Evolutionary conservation across 2,329 filamentous ascomycete genomes (phyloP), one percentile per base, ranked within the genome.

Genomic region (Fusarium scirpi): DNA sequence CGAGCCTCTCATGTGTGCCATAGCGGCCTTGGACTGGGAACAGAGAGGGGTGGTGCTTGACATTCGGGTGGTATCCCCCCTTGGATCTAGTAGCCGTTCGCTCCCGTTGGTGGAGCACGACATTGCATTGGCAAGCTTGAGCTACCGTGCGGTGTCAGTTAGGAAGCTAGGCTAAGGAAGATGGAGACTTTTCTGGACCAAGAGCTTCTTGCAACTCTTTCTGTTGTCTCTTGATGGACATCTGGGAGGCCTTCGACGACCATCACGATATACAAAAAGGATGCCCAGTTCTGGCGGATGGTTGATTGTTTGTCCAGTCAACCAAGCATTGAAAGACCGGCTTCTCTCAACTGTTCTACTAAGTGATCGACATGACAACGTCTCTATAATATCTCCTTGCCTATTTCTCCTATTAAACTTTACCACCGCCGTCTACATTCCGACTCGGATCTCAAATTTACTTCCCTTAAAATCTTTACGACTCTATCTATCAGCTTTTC

Each of bases 221-320:
- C 32, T 55, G 24, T 64, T 66, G 62, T 61, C 51, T 57, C 52
- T 72, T 54, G 44, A 65, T 62, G 59, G 71, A 67, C 51, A 30
- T 59, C 63, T 63, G 66, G 74, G 74, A 75, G 74, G 74, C 74
- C 73, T 75, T 76, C 73, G 66, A 67, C 62, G 29, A 60, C 55
- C 57, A 67, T 76, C 59, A 67, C 67, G 72, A 76, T 76, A 75
- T 76, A 76, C 74, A 76, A 75, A 76, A 76, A 74, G 74, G 71
- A 72, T 75, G 67, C 65, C 58, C 52, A 48, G 63, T 48, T 69
- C 71, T 46, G 48, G 51, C 45, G 22, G 48, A 70, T 65, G 63
- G 52, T 68, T 45, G 54, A 48, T 62, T 71, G 56, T 51, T 41
- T 61, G 71, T 46, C 56, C 68, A 56, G 49, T 48, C 62, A 62